These are phyloP conservation scores for Metschnikowia sp. DNA, from an alignment of 805 yeast genomes.

Conservation along the genomic window DNA sequence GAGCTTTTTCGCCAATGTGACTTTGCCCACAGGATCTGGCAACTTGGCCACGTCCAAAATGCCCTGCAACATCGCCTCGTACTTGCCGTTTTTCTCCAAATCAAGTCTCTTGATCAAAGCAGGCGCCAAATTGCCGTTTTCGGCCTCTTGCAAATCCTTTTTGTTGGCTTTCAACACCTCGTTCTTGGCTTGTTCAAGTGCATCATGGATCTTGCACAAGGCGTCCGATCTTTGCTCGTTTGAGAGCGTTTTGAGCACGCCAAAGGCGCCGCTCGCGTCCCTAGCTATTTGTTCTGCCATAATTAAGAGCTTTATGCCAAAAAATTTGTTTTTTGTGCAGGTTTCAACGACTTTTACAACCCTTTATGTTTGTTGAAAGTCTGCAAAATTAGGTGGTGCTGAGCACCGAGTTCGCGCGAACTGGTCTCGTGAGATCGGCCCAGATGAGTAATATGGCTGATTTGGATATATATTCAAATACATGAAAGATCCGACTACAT, in stretches of 20 bases:
- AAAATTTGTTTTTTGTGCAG: too few relatives aligned
- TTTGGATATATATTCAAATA: too few relatives aligned
- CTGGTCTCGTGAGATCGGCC: too few relatives aligned
- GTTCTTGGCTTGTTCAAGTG: conserved; percentile 54
- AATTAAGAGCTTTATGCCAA: too few relatives aligned
- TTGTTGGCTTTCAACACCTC: conserved; percentile 70
- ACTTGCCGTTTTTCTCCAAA: conserved; percentile 76
- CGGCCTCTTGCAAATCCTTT: conserved; percentile 71
- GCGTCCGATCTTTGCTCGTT: conserved; percentile 74
- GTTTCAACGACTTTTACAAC: too few relatives aligned
- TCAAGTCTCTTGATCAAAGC: conserved; percentile 84
- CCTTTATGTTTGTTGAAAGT: too few relatives aligned
- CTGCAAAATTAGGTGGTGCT: too few relatives aligned
- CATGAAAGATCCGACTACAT: too few relatives aligned
- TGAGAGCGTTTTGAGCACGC: conserved; percentile 72
- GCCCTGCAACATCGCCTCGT: conserved; percentile 92
- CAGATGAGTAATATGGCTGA: too few relatives aligned
- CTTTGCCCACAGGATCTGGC: conserved; percentile 90
- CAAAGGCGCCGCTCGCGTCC: conserved; percentile 79
- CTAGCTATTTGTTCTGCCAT: conserved; percentile 77
- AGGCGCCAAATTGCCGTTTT: conserved; percentile 54
- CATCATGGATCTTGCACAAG: conserved; percentile 67
- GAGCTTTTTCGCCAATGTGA: conserved; percentile 75
- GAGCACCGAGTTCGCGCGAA: too few relatives aligned
- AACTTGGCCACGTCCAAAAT: conserved; percentile 84